Percentiles rank a stretch among this genome's conserved stretches.
Evolutionary conservation across 306 rosid species (phyloP).

Genomic region (Hippophae rhamnoides): DNA sequence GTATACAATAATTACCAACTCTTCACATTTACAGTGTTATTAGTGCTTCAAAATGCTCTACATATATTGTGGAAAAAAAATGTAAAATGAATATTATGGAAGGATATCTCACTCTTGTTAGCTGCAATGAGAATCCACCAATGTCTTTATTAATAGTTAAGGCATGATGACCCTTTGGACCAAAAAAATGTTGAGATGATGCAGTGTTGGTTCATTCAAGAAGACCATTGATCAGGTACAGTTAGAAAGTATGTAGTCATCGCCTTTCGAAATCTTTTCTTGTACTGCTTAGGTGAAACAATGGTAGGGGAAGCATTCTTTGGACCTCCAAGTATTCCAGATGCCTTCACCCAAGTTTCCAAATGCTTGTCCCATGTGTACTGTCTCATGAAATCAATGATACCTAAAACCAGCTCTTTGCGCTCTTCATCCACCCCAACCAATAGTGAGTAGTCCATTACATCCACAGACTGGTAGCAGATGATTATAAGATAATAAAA

Average conservation of each 20-base stretch:
- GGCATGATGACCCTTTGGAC: constrained; percentile 14
- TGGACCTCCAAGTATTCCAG: constrained; percentile 90
- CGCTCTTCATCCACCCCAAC: constrained; percentile 93
- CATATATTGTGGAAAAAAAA: background rate
- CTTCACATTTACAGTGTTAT: constrained; percentile 1
- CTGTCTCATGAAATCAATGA: constrained; percentile 95
- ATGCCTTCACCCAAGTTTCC: constrained; percentile 93
- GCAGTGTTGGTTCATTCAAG: constrained; percentile 28
- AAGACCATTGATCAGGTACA: constrained; percentile 76
- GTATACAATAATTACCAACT: constrained; percentile 15
- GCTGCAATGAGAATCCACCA: constrained; percentile 23
- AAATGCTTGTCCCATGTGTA: constrained; percentile 99
- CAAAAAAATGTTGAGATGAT: constrained; percentile 26
- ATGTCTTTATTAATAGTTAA: constrained; percentile 15
- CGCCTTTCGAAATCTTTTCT: constrained; percentile 91
- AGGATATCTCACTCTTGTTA: constrained; percentile 24
- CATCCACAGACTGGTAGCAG: constrained; percentile 69
- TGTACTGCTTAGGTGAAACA: constrained; percentile 85
- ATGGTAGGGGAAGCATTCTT: constrained; percentile 85
- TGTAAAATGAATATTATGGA: constrained; percentile 14
- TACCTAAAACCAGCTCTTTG: constrained; percentile 84
- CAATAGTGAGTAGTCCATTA: constrained; percentile 92
- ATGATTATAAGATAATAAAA: background rate
- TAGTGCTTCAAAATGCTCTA: background rate
- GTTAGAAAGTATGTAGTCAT: constrained; percentile 95